Evolutionary conservation across 2,329 filamentous ascomycete species (phyloP).

Genomic region (Pyrenophora seminiperda): DNA sequence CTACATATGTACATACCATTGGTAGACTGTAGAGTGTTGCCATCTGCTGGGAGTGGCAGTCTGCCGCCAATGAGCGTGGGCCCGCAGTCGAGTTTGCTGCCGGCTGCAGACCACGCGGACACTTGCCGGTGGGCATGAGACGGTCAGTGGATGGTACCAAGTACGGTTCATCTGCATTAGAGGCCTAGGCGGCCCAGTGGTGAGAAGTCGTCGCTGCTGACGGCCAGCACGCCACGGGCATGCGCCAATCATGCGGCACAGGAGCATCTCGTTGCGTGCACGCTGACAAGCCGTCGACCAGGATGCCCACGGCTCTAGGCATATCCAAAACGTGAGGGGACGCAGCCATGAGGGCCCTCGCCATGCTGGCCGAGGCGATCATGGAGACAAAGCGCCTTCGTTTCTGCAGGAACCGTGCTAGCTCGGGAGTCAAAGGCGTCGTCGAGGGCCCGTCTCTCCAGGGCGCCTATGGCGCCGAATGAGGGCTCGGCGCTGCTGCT

Average conservation of each 20-base stretch:
- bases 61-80: not conserved
- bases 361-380: conserved; percentile 14
- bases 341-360: conserved; percentile 7
- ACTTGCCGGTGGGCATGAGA: conserved; percentile 1
- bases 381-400: conserved; percentile 21
- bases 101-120: conserved; percentile 9
- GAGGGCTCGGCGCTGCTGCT: not conserved
- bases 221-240: conserved; percentile 14
- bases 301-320: conserved; percentile 9
- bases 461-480: conserved; percentile 26
- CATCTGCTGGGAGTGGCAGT: not conserved
- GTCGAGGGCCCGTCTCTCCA: conserved; percentile 11
- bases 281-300: conserved; percentile 2
- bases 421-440: conserved; percentile 11
- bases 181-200: no score
- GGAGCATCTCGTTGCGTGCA: conserved; percentile 5
- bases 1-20: no score
- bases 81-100: no score
- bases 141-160: conserved; percentile 2
- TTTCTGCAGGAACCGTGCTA: conserved; percentile 24
- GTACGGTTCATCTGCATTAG: no score
- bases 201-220: conserved; percentile 9
- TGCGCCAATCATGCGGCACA: conserved; percentile 13
- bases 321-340: conserved; percentile 14
- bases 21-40: no score